These are phyloP conservation scores for Flaveria trinervia DNA, from an alignment of 129 eudicot genomes.

Conservation along the genomic window DNA sequence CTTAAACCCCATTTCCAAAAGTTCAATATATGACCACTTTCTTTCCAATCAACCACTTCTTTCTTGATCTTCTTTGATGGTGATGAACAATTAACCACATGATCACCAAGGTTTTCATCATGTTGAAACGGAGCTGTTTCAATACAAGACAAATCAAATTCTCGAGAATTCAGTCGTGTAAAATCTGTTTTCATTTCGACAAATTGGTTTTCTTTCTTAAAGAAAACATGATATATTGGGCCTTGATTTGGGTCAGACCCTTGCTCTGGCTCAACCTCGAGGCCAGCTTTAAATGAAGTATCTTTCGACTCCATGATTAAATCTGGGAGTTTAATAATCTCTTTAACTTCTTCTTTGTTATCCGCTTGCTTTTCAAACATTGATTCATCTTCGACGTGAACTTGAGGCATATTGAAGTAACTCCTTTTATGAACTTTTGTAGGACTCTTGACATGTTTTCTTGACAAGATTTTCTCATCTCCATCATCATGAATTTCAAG, in stretches of 20 bases:
- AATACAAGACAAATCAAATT: slow-evolving; percentile 34
- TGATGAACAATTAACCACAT: slow-evolving; percentile 30
- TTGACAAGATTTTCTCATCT: slow-evolving; percentile 47
- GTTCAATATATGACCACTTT: slow-evolving; percentile 34
- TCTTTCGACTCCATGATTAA: slow-evolving; percentile 23
- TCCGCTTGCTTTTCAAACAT: slow-evolving; percentile 33
- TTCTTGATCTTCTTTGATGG: slow-evolving; percentile 39
- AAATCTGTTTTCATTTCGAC: slow-evolving; percentile 76
- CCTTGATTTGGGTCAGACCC: slow-evolving; percentile 42
- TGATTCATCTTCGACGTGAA: slow-evolving; percentile 36
- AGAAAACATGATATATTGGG: slow-evolving; percentile 56
- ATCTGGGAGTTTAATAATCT: slow-evolving; percentile 32
- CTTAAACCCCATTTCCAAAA: slow-evolving; percentile 50
- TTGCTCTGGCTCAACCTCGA: background rate
- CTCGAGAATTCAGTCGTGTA: slow-evolving; percentile 40
- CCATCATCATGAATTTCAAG: slow-evolving; percentile 64
- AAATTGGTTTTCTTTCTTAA: slow-evolving; percentile 74
- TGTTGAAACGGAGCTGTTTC: slow-evolving; percentile 44
- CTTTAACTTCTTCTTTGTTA: slow-evolving; percentile 35
- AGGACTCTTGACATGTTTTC: slow-evolving; percentile 39
- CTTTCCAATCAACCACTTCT: slow-evolving; percentile 35
- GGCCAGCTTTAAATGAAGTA: background rate
- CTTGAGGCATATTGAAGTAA: slow-evolving; percentile 38
- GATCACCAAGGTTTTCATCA: slow-evolving; percentile 44
- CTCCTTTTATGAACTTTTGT: slow-evolving; percentile 31